Evolutionary conservation across 495 filamentous ascomycete genomes (phyloP), one percentile per base, ranked within the genome.

Genomic region (Neurospora sp.): DNA sequence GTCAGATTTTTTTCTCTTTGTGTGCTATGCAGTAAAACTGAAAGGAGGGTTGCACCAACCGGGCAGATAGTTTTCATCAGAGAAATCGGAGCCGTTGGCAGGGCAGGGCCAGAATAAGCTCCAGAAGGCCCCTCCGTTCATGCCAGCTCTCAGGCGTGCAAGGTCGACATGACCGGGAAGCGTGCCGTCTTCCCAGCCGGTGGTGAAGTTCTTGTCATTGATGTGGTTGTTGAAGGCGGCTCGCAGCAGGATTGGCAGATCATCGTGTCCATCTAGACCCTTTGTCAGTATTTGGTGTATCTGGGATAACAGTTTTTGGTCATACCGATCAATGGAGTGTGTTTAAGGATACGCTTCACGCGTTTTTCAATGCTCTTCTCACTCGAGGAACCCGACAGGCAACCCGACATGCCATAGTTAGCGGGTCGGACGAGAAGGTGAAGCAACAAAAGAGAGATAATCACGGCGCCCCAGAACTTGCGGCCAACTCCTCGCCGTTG

Each of bases 51-150:
- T 44, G 38, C 14, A 74, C 79, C 74, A 72, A 84, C 84, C 83
- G 38, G 80, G 48, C 31, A 80, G 78, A 74, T 97, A 97, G 75
- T 89, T 92, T 66, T 85, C 86, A 77, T 93, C 88, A 0, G 91
- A 91, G 75, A 92, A 94, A 80, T 97, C 89, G 0, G 81, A 84
- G 54, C 88, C 86, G 73, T 94, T 87, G n/a, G 78, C 78, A 0
- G 95, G 93, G 79, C 95, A 98, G 0, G 86, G 87, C 31, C 92
- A 88, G 77, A 86, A 98, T 18, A 94, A 93, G 80, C 92, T 94
- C 96, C 96, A 99, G 80, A 99, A 98, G 9, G 92, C 90, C 37
- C 94, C 92, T 72, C 91, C 91, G 69, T 89, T 85, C 71, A 84
- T 82, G 3, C 91, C 90, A 27, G 82, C 74, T 41, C 86, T 84